Evolutionary conservation across 306 rosid genomes (phyloP).

Genomic region (Trifolium repens): DNA sequence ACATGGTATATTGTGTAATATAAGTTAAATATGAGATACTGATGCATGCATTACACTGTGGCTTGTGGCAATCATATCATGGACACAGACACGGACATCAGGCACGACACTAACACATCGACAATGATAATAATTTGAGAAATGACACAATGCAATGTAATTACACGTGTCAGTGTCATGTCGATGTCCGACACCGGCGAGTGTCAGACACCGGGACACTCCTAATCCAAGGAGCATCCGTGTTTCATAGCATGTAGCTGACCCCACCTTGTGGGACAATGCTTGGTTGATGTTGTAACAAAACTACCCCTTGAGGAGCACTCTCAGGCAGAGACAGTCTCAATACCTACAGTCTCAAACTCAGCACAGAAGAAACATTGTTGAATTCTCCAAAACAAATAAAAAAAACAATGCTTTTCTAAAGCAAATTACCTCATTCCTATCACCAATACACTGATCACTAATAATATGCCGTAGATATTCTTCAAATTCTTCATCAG

Average conservation of each 20-base stretch:
- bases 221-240: too few relatives aligned
- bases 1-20: constrained; percentile 24
- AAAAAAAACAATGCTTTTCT: constrained; percentile 5
- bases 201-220: too few relatives aligned
- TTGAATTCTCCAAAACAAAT: neutral
- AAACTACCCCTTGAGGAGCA: constrained; percentile 7
- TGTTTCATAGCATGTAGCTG: neutral
- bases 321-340: neutral
- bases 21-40: constrained; percentile 22
- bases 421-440: constrained; percentile 71
- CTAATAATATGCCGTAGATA: constrained; percentile 83
- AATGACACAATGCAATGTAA: too few relatives aligned
- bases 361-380: neutral
- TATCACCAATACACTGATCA: constrained; percentile 76
- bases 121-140: too few relatives aligned
- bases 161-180: too few relatives aligned
- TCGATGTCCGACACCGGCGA: too few relatives aligned
- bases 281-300: neutral
- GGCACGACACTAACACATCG: too few relatives aligned
- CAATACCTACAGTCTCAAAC: constrained; percentile 10
- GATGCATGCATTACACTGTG: constrained; percentile 1
- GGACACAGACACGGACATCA: too few relatives aligned
- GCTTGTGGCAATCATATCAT: too few relatives aligned
- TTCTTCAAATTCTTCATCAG: constrained; percentile 97
- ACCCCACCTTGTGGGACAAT: neutral